Conservation (phyloP, 2,329 filamentous ascomycete genomes). For the Trichoderma harzianum region DNA sequence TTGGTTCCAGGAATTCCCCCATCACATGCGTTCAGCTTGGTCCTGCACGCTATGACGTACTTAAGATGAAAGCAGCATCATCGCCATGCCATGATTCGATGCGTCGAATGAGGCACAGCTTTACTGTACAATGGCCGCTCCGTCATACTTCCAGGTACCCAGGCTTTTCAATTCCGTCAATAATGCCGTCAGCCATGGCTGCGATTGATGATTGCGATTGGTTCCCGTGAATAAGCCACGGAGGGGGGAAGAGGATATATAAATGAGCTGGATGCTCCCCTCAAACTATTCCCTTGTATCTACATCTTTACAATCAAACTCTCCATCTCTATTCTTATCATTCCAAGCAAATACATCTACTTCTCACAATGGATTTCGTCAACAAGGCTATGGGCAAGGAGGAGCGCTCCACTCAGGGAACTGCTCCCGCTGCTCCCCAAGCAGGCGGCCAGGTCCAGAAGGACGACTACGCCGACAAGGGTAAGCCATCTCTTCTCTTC, state of each 20-base stretch:
- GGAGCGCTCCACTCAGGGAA: constrained; percentile 19
- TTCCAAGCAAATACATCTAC: background rate
- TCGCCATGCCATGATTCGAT: no score
- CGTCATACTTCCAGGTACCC: background rate
- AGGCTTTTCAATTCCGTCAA: background rate
- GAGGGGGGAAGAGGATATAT: background rate
- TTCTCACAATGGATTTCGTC: constrained; percentile 37
- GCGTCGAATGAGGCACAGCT: background rate
- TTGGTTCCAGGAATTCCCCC: background rate
- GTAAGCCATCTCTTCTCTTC: constrained; percentile 22
- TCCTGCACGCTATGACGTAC: background rate
- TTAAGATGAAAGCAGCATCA: background rate
- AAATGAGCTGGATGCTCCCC: background rate
- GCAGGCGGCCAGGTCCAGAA: background rate
- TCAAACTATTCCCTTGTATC: background rate
- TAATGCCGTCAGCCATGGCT: constrained; percentile 1
- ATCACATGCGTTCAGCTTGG: background rate
- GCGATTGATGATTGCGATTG: background rate
- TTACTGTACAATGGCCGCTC: background rate
- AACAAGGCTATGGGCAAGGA: constrained; percentile 32
- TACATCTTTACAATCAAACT: background rate
- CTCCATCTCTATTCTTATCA: background rate
- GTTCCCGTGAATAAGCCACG: background rate
- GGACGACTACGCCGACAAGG: constrained; percentile 40
- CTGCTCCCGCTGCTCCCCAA: constrained; percentile 8